Evolutionary conservation across 805 yeast species (phyloP), one percentile per base, ranked within the genome.

Genomic region (Cyberlindnera galapagoensis): DNA sequence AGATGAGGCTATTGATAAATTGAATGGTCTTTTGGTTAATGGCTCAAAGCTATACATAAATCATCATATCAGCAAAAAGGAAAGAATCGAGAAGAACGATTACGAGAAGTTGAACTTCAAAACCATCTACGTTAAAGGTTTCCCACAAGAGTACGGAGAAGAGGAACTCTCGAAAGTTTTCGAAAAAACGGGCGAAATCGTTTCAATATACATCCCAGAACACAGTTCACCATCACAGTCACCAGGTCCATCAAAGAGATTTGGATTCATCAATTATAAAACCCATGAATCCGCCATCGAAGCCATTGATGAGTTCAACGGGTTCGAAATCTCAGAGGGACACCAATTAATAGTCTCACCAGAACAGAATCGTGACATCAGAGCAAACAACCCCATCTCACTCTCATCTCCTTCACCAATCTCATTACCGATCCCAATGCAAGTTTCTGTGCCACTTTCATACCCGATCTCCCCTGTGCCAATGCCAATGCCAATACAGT

Each of bases 51-150:
- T 56, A 7, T 74, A 67, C 43, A 60, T 79, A 30, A 75, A 77
- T 46, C 76, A 65, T 47, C 84, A 80, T 49, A 64, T 77, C 31
- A 73, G 80, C 19, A 74, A 73, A 44, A 65, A 65, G 38, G 83
- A 77, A 47, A 56, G 85, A 35, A 46, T 67, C 12, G 60, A 62
- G 36, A 64, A 68, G 30, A 42, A 69, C 30, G 69, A 65, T 40
- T 53, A 60, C 24, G 64, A 60, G 40, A 59, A 59, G 41, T 50
- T 67, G 29, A 69, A 72, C 41, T 71, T 67, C 49, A 64, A 67
- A 21, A 69, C 67, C 38, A 58, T 80, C 24, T 72, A 74, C 39
- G 64, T 75, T 18, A 65, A 60, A 39, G 67, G 69, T 38, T 51
- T 74, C 23, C 72, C 74, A 4, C 36, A 56, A 4, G 42, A 52